A percentile compares a stretch with the other conserved stretches of the same genome.
Evolutionary conservation across 768 basidiomycete species (phyloP).

Genomic region (Leucosporidium yakuticum): DNA sequence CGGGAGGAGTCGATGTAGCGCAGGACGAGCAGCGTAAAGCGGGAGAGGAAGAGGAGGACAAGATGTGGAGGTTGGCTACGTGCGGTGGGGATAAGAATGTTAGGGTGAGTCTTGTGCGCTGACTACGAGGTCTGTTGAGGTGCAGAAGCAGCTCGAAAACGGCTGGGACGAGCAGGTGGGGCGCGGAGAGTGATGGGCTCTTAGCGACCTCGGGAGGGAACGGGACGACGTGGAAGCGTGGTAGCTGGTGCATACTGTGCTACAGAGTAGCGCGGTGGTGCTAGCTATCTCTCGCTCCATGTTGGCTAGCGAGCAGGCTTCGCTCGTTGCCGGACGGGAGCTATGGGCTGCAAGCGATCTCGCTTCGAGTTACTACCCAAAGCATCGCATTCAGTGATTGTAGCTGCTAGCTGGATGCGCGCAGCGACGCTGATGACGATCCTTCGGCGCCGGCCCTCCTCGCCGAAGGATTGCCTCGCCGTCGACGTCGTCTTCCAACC

Average conservation of each 20-base stretch:
- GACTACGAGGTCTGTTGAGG: background rate
- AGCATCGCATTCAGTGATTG: too few species aligned
- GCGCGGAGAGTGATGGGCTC: background rate
- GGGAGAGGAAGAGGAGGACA: constrained; percentile 24
- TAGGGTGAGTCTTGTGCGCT: constrained; percentile 57
- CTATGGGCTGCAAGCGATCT: too few species aligned
- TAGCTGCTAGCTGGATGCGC: too few species aligned
- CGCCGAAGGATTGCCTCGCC: background rate
- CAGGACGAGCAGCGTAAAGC: constrained; percentile 43
- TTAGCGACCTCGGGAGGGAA: constrained; percentile 52
- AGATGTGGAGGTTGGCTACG: constrained; percentile 86
- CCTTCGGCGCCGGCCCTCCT: constrained; percentile 18
- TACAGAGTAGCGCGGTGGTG: too few species aligned
- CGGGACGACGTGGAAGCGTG: constrained; percentile 63
- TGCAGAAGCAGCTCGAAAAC: background rate
- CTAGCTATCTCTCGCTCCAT: too few species aligned
- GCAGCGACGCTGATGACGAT: too few species aligned
- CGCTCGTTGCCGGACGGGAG: too few species aligned
- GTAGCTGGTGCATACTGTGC: background rate
- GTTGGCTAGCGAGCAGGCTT: too few species aligned
- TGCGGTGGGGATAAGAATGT: constrained; percentile 97
- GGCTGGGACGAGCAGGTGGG: constrained; percentile 4
- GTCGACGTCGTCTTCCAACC: background rate
- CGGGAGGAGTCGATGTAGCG: background rate
- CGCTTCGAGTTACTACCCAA: too few species aligned